Conservation (phyloP, 179 eudicot species). For the Pouteria campechiana region DNA sequence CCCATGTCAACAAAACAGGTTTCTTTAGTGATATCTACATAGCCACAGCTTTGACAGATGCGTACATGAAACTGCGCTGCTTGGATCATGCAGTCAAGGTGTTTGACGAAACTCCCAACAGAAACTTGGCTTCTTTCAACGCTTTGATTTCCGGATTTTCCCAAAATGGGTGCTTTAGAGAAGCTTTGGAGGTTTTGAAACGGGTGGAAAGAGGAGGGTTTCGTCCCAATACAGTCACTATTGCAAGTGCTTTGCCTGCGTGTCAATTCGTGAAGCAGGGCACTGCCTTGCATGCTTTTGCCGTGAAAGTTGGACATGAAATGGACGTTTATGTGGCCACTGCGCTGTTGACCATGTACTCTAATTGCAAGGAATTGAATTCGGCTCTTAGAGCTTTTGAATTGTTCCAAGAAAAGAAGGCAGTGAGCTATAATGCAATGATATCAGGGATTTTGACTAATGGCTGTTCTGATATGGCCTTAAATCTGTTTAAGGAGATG, state of each 20-base stretch:
- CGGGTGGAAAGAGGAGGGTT: slow-evolving; percentile 20
- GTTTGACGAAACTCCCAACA: slow-evolving; percentile 60
- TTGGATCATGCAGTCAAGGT: slow-evolving; percentile 31
- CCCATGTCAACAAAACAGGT: slow-evolving; percentile 58
- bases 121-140: slow-evolving; percentile 35
- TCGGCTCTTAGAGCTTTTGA: slow-evolving; percentile 41
- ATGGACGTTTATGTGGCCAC: slow-evolving; percentile 54
- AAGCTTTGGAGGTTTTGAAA: slow-evolving; percentile 32
- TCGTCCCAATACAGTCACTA: slow-evolving; percentile 49
- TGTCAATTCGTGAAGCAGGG: slow-evolving; percentile 39
- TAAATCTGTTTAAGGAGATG: slow-evolving; percentile 53
- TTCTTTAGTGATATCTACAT: slow-evolving; percentile 25
- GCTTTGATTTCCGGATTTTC: slow-evolving; percentile 52
- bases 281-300: slow-evolving; percentile 59
- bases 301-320: slow-evolving; percentile 65
- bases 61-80: slow-evolving; percentile 36
- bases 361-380: slow-evolving; percentile 20
- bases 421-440: slow-evolving; percentile 67
- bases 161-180: slow-evolving; percentile 33
- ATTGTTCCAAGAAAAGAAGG: slow-evolving; percentile 28
- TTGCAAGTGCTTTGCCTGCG: slow-evolving; percentile 54
- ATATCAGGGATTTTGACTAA: slow-evolving; percentile 57
- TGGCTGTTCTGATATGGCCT: slow-evolving; percentile 27
- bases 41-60: slow-evolving; percentile 43
- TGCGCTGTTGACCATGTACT: slow-evolving; percentile 57